Evolutionary conservation across 73 alveolate species (phyloP).

Genomic region (Paramecium biaurelia): DNA sequence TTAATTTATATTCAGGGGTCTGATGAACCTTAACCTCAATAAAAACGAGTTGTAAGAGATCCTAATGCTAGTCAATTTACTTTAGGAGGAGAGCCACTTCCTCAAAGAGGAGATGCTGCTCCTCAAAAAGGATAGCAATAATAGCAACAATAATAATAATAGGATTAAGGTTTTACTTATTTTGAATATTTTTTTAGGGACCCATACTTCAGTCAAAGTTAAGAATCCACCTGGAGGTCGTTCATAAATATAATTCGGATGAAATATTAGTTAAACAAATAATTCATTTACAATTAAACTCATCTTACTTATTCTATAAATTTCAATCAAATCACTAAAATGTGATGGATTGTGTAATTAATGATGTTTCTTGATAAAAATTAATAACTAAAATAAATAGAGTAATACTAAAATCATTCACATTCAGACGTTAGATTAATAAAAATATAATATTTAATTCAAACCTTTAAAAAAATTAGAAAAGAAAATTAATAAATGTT

Average conservation of each 20-base stretch:
- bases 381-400: background rate
- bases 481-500: background rate
- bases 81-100: slow-evolving; percentile 2
- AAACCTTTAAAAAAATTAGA: background rate
- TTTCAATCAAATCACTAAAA: background rate
- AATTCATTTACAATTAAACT: background rate
- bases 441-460: background rate
- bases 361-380: background rate
- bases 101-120: background rate
- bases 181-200: background rate
- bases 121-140: background rate
- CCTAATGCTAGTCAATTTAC: slow-evolving; percentile 48
- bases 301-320: background rate
- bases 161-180: background rate
- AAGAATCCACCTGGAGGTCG: slow-evolving; percentile 57
- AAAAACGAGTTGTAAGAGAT: slow-evolving; percentile 40
- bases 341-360: background rate
- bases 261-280: slow-evolving; percentile 14
- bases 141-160: background rate
- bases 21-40: slow-evolving; percentile 9
- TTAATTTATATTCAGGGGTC: background rate
- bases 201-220: slow-evolving; percentile 50
- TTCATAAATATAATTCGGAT: slow-evolving; percentile 22
- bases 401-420: background rate
- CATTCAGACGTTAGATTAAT: background rate